Percentiles rank a stretch among this genome's conserved stretches.
Conservation (phyloP, 192 early-diverging fungal species). For the Neocallimastix lanati region DNA sequence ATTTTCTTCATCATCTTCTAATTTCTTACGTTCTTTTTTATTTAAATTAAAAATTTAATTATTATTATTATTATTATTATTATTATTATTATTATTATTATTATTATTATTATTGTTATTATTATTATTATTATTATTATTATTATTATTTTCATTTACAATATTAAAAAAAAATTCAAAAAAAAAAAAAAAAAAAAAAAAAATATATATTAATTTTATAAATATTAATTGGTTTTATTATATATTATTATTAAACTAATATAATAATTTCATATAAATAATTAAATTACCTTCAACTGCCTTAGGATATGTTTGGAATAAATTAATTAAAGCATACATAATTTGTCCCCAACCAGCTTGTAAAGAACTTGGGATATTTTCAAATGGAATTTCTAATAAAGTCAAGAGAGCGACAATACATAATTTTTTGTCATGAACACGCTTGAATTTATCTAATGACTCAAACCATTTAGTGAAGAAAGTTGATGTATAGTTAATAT, state of each 20-base stretch:
- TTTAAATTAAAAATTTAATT: too few relatives aligned
- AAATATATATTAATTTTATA: too few relatives aligned
- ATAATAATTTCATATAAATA: too few relatives aligned
- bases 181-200: too few relatives aligned
- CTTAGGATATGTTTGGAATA: constrained; percentile 61
- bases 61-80: too few relatives aligned
- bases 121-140: too few relatives aligned
- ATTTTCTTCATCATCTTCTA: constrained; percentile 1
- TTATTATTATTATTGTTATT: too few relatives aligned
- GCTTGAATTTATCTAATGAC: constrained; percentile 46
- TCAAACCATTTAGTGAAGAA: constrained; percentile 69
- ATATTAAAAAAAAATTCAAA: too few relatives aligned
- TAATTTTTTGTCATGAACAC: constrained; percentile 93
- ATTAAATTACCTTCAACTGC: constrained; percentile 20
- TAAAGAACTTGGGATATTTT: constrained; percentile 49
- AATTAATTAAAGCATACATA: constrained; percentile 44
- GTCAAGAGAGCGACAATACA: constrained; percentile 59
- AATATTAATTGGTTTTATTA: too few relatives aligned
- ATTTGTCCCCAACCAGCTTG: constrained; percentile 57
- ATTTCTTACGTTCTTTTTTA: neutral
- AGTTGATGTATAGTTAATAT: constrained; percentile 48
- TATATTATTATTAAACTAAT: too few relatives aligned
- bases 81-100: too few relatives aligned
- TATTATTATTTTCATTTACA: too few relatives aligned
- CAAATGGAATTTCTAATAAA: constrained; percentile 48